Conservation (phyloP, 2,329 filamentous ascomycete species). For the Alternaria brassicae region DNA sequence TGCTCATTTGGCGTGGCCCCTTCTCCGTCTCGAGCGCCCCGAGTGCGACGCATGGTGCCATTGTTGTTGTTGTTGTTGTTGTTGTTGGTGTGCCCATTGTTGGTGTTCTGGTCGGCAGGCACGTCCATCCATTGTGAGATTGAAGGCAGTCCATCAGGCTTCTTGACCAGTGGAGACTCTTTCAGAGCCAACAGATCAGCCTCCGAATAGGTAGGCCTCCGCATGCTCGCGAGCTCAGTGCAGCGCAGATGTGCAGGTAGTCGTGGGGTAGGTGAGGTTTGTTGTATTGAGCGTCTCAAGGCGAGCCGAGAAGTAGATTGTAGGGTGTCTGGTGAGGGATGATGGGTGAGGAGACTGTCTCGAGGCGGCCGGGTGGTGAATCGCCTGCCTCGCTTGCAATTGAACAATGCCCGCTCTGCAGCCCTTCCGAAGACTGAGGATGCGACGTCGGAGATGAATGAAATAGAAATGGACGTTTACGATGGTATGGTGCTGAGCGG, state of each 20-base stretch:
- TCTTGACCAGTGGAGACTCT: constrained; percentile 82
- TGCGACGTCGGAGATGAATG: constrained; percentile 21
- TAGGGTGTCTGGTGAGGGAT: constrained; percentile 12
- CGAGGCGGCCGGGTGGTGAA: constrained; percentile 24
- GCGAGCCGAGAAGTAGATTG: constrained; percentile 5
- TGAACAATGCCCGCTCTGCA: constrained; percentile 21
- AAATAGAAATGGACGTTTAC: constrained; percentile 1
- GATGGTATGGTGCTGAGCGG: constrained; percentile 1
- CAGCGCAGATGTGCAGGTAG: constrained; percentile 15
- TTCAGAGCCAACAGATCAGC: constrained; percentile 78
- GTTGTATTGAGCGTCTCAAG: constrained; percentile 8
- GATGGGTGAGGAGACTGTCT: constrained; percentile 22
- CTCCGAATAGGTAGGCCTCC: constrained; percentile 66
- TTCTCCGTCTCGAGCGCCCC: constrained; percentile 38
- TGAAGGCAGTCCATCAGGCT: constrained; percentile 79
- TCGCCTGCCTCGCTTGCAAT: constrained; percentile 28
- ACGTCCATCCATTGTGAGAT: constrained; percentile 97
- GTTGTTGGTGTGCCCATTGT: constrained; percentile 34
- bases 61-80: constrained; percentile 34
- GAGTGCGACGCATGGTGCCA: constrained; percentile 34
- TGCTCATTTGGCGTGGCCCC: constrained; percentile 33
- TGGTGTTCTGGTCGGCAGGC: constrained; percentile 36
- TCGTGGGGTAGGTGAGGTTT: constrained; percentile 24
- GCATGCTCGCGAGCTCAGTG: constrained; percentile 34
- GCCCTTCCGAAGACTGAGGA: constrained; percentile 16